These are phyloP conservation scores for Panicum virgatum DNA, from an alignment of 202 grass and related monocot genomes.

Conservation along the genomic window DNA sequence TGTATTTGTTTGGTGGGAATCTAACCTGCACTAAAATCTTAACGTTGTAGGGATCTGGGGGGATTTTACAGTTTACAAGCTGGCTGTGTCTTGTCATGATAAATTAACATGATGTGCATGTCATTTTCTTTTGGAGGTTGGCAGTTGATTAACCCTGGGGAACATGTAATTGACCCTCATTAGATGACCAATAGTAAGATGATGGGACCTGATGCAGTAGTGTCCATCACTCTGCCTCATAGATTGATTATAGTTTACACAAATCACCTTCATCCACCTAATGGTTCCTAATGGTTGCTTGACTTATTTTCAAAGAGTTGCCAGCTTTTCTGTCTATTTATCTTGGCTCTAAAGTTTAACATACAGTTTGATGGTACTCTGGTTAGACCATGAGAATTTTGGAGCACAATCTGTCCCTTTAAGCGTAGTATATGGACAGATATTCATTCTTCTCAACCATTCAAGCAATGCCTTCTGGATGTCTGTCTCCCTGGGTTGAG, in stretches of 20 bases:
- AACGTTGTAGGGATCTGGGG: not conserved
- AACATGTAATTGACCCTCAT: not conserved
- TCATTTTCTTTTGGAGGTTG: not conserved
- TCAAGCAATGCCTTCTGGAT: not conserved
- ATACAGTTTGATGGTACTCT: not conserved
- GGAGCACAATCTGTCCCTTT: not conserved
- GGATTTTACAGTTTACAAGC: not conserved
- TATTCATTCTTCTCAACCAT: not conserved
- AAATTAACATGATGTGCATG: not conserved
- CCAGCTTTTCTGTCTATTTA: not conserved
- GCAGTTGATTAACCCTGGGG: not conserved
- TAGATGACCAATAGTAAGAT: not conserved
- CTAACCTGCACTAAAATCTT: not conserved
- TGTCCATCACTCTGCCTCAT: conserved; percentile 7
- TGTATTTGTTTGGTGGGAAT: not conserved
- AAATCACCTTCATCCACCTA: not conserved
- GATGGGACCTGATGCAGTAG: not conserved
- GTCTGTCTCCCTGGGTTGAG: no score
- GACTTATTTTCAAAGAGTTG: not conserved
- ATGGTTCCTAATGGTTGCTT: conserved; percentile 27
- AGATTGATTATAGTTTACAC: not conserved
- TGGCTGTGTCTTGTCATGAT: not conserved
- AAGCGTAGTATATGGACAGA: not conserved
- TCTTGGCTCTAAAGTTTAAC: not conserved
- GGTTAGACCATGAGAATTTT: not conserved